Base-by-base conservation (phyloP, 2,329 filamentous ascomycete species). In the Venturia carpophila region DNA sequence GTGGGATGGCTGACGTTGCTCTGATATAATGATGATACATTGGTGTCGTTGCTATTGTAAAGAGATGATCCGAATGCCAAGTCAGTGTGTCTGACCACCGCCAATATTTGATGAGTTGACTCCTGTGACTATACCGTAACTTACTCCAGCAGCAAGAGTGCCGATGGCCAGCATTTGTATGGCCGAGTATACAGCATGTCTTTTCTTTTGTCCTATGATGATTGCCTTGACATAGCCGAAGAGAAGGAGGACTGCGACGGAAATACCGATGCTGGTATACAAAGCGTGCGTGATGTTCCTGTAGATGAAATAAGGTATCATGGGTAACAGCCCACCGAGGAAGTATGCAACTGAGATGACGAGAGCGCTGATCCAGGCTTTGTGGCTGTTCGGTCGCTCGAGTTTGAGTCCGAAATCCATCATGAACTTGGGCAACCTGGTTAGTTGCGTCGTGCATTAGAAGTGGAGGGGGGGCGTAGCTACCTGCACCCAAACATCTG, bases 161-260 rank as follows among this genome's bases (percentile, higher is more conserved):
- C 68, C 68, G 13, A 69, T 67, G 49, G 49, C 63, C 24, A 69
- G 62, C 24, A 67, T 69, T 56, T 69, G 68, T 17, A 68, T 6
- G 17, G 66, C 66, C 58, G 64, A 67, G 49, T 37, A 37, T 5
- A 68, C 17, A 2, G 58, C 52, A 30, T 60, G 63, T 39, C 43
- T 63, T 41, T 58, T 24, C 19, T 47, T 62, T 19, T 61, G 62
- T 13, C 68, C 68, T 10, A 67, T 68, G 30, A 69, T 34, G 30
- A 65, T 62, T 34, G 66, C 58, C 24, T 67, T 67, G 19, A 43
- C 39, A 30, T 67, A 67, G 24, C 66, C 66, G 49, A 67, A 67
- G 6, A 66, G n/a, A 17, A 67, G 5, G 2, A 67, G 61, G 0
- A 62, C 42, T 19, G 62, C 60, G 43, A 61, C 65, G 24, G 65